Conservation (phyloP, 805 yeast species). For the Pichia thaimueangensis region DNA sequence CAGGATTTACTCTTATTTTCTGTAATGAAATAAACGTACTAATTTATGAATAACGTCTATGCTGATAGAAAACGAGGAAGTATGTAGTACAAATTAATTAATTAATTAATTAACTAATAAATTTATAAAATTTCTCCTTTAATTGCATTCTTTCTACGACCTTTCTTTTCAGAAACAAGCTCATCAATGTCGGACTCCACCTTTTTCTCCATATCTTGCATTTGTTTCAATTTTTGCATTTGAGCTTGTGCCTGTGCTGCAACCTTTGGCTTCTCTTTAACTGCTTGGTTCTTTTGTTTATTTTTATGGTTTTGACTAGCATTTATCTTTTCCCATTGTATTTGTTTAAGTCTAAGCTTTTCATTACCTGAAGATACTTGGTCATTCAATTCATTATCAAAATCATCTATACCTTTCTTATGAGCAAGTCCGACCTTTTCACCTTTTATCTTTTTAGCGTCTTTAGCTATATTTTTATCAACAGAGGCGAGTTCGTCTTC, state of each 20-base stretch:
- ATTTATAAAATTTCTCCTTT: conserved; percentile 2
- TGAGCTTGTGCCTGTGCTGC: neutral
- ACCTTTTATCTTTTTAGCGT: too few species aligned
- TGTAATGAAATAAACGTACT: too few species aligned
- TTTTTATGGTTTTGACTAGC: too few species aligned
- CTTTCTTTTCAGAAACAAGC: conserved; percentile 1
- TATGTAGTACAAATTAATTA: neutral
- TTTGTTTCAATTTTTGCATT: neutral
- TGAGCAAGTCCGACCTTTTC: neutral
- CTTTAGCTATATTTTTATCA: too few species aligned
- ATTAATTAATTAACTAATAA: neutral
- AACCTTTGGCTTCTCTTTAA: neutral
- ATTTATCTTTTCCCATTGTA: too few species aligned
- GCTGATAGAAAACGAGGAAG: too few species aligned
- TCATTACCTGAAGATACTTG: conserved; percentile 2
- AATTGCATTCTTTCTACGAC: conserved; percentile 2
- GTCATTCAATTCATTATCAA: conserved; percentile 6
- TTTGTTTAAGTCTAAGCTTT: too few species aligned
- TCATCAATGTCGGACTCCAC: too few species aligned
- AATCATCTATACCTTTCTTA: conserved; percentile 3
- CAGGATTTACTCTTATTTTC: too few species aligned
- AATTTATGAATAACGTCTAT: too few species aligned
- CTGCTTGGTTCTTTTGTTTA: too few species aligned
- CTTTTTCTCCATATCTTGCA: neutral
- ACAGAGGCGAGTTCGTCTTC: too few species aligned